A percentile compares a stretch with the other conserved stretches of the same genome.
Evolutionary conservation across 2,329 filamentous ascomycete species (phyloP).

Genomic region (Emmonsiellopsis sp.): DNA sequence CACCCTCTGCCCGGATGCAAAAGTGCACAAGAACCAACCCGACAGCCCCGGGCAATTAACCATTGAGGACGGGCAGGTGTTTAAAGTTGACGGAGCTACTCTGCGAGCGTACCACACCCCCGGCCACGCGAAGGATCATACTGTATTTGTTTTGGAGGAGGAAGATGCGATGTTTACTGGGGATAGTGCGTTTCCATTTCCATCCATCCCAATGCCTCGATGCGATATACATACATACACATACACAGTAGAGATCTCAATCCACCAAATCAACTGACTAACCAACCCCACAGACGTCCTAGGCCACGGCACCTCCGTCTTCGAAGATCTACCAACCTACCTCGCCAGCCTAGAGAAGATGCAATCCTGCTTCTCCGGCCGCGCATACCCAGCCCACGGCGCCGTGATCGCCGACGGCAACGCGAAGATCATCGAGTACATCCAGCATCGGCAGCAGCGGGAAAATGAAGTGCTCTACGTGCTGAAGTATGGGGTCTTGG

Average conservation of each 20-base stretch:
- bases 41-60: conserved; percentile 36
- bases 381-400: conserved; percentile 83
- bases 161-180: conserved; percentile 79
- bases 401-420: conserved; percentile 64
- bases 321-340: conserved; percentile 66
- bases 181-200: conserved; percentile 48
- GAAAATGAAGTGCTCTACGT: conserved; percentile 69
- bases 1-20: conserved; percentile 51
- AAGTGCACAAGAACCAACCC: conserved; percentile 59
- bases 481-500: conserved; percentile 39
- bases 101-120: conserved; percentile 59
- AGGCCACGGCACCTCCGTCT: conserved; percentile 77
- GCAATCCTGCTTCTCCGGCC: conserved; percentile 49
- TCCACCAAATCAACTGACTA: not conserved
- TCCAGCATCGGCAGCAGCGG: conserved; percentile 67
- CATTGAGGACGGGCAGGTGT: conserved; percentile 49
- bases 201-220: not conserved
- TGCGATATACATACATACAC: not conserved
- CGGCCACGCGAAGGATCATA: conserved; percentile 76
- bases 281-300: conserved; percentile 52
- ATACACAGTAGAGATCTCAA: too few relatives aligned
- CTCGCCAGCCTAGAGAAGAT: conserved; percentile 61
- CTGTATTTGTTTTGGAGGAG: conserved; percentile 66
- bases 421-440: conserved; percentile 69
- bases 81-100: conserved; percentile 47